Evolutionary conservation across 108 stramenopile species (phyloP).

Genomic region (Schizochytrium sp.): DNA sequence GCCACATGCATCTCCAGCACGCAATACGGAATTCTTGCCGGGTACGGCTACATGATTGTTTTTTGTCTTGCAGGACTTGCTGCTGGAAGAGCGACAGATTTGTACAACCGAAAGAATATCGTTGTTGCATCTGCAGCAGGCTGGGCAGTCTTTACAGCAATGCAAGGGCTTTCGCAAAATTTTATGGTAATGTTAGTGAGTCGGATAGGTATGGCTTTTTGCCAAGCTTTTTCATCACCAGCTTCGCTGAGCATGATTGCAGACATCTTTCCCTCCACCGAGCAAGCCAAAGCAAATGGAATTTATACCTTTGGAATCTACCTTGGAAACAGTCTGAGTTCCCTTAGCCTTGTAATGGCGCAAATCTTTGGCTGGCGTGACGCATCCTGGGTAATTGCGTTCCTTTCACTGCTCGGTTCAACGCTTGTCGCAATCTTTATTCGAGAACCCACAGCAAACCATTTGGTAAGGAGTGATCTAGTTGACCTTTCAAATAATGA

Average conservation of each 20-base stretch:
- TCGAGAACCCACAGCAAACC: not conserved
- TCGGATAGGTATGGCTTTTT: constrained; percentile 49
- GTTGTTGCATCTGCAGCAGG: not conserved
- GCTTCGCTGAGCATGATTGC: constrained; percentile 44
- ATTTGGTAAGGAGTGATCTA: not conserved
- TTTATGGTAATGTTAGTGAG: constrained; percentile 24
- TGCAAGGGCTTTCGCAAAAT: not conserved
- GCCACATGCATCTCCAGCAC: constrained; percentile 34
- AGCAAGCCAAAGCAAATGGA: constrained; percentile 16
- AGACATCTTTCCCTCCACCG: constrained; percentile 19
- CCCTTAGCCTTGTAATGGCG: constrained; percentile 51
- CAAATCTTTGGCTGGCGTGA: constrained; percentile 30
- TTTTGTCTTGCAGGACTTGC: constrained; percentile 33
- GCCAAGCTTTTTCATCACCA: constrained; percentile 40
- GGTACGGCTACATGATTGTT: constrained; percentile 42
- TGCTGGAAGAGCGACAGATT: constrained; percentile 34
- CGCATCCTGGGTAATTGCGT: constrained; percentile 3
- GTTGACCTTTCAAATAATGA: not conserved
- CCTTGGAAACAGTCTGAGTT: constrained; percentile 29
- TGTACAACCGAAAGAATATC: constrained; percentile 1
- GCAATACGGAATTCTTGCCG: constrained; percentile 40
- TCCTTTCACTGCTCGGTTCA: not conserved
- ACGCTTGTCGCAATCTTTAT: constrained; percentile 22
- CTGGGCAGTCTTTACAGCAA: not conserved
- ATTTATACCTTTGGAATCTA: constrained; percentile 56